phyloP scores from a whole-genome alignment of 345 rosid species.

The Citrus australasica region DNA sequence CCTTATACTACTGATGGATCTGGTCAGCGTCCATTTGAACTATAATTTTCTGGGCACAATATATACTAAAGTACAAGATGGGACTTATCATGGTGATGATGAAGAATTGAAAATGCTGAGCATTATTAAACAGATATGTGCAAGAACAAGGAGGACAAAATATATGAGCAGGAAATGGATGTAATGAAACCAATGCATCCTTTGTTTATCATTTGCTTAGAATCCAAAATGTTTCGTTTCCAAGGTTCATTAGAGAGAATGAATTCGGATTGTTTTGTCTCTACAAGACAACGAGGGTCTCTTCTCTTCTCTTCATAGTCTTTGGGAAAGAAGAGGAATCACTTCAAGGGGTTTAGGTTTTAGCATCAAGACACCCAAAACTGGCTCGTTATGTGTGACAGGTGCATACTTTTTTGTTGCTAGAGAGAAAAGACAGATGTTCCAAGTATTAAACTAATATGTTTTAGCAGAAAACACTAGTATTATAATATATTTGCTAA shows the following conservation, averaged over 20 bases:
- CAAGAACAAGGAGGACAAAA: neutral
- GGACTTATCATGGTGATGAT: neutral
- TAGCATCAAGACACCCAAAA: constrained; percentile 25
- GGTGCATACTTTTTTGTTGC: constrained; percentile 14
- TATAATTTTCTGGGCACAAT: neutral
- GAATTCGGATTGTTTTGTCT: constrained; percentile 23
- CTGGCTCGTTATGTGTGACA: constrained; percentile 23
- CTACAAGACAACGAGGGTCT: neutral
- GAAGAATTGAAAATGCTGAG: neutral
- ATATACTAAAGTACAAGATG: neutral
- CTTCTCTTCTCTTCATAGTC: neutral
- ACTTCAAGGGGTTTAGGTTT: constrained; percentile 25
- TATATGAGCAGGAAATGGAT: neutral
- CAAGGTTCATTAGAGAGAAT: constrained; percentile 10
- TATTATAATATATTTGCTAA: neutral
- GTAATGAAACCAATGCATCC: neutral
- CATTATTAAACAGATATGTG: neutral
- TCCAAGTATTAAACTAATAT: constrained; percentile 12
- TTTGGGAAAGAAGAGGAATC: constrained; percentile 21
- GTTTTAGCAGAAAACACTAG: constrained; percentile 12
- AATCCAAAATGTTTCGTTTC: constrained; percentile 23
- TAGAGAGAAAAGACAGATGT: constrained; percentile 11
- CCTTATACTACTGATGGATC: too few species aligned
- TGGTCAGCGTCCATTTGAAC: neutral
- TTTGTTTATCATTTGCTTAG: constrained; percentile 2